Evolutionary conservation across 2,329 filamentous ascomycete species (phyloP), one percentile per base, ranked within the genome.

Genomic region (Cordyceps javanica): DNA sequence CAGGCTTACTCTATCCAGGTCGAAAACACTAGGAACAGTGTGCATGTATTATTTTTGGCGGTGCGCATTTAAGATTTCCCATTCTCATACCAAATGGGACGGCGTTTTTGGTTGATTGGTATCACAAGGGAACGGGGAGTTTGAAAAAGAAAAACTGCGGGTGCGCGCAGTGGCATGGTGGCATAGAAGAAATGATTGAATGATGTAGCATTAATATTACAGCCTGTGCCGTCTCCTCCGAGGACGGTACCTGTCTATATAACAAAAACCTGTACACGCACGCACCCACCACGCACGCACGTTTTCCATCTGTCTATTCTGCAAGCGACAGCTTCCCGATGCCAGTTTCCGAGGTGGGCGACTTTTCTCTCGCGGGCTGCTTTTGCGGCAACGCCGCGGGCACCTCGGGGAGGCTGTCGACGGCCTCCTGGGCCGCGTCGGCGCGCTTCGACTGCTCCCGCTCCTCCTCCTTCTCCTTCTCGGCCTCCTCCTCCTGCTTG

Each of bases 401-500:
- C 16, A 74, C 67, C 6, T 71, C 68, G 36, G 77, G 77, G 49
- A 81, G 66, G 59, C 79, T 76, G 42, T 81, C 79, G 32, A 88
- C 70, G 60, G 76, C 79, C 64, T 77, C 75, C 57, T 80, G 80
- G 41, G 78, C 75, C 60, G 79, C 72, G 38, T 72, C 75, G 32
- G 75, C 75, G 58, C 70, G 76, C 55, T 70, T 72, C 59, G 75
- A 73, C 59, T 77, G 75, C 58, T 83, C 78, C 67, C 82, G 80
- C 66, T 76, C 75, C 62, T 25, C 19, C 60, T 75, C 73, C 59
- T 77, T 75, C 58, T 83, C 78, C 67, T 82, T 80, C 62, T 67
- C 72, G 64, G 83, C 81, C 62, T 83, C 19, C 60, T 75, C 73
- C 59, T 77, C 75, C 58, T 83, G 78, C 67, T 82, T 80, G 66